Evolutionary conservation across 208 protist species (phyloP).

Genomic region (Wallacemonas sp.): DNA sequence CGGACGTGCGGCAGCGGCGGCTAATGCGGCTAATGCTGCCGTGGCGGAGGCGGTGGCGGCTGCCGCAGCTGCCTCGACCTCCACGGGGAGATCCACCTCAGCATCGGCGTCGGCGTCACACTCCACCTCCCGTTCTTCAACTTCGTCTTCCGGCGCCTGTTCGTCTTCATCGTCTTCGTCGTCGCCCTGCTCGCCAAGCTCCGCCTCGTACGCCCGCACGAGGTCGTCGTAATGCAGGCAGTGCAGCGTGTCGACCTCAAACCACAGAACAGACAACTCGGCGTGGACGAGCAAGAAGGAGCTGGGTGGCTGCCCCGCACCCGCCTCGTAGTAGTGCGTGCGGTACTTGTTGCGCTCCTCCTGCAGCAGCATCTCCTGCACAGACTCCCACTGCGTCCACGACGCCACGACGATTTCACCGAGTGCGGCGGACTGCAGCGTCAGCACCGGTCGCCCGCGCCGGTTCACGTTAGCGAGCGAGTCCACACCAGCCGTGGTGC

Average conservation of each 20-base stretch:
- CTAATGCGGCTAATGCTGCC: background rate
- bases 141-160: background rate
- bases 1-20: too few relatives aligned
- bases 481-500: background rate
- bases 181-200: conserved; percentile 8
- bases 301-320: background rate
- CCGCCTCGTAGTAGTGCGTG: conserved; percentile 12
- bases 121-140: background rate
- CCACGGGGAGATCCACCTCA: background rate
- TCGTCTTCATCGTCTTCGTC: background rate
- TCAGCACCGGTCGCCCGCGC: background rate
- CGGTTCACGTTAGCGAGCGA: conserved; percentile 7
- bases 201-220: background rate
- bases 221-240: conserved; percentile 22
- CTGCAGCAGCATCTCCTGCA: conserved; percentile 15
- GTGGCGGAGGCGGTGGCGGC: background rate
- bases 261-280: conserved; percentile 28
- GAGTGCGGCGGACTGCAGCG: conserved; percentile 1
- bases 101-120: conserved; percentile 1
- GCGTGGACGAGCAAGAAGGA: conserved; percentile 13
- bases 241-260: conserved; percentile 21
- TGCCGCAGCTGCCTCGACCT: background rate
- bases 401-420: conserved; percentile 11
- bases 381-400: conserved; percentile 20
- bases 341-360: conserved; percentile 16